Base-by-base conservation (phyloP, 139 green algal genomes). In the Chlorella vulgaris region DNA sequence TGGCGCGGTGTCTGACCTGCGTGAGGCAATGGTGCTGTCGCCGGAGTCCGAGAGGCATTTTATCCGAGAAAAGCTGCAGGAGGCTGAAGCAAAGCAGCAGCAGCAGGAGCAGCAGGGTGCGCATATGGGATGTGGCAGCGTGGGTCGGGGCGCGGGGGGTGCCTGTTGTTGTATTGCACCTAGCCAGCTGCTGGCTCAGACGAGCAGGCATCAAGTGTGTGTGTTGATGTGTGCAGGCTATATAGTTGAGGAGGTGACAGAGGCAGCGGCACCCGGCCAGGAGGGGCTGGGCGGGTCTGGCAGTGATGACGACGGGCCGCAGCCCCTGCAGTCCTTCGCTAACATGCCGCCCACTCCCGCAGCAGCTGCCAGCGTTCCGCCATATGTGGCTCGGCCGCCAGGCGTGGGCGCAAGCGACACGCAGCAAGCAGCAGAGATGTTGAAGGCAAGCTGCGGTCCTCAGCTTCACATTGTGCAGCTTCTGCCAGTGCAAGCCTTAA, bases 61-160 rank as follows among this genome's bases (percentile, higher is more conserved):
- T 2, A 82, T 89, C 51, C 4, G 51, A 7, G 85, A 70, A 29
- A 89, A 89, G 69, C 63, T 89, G 28, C 24, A 39, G 6, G 67
- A 76, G 42, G 84, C 84, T 2, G 58, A 74, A 69, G 47, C n/a
- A n/a, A n/a, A 86, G 76, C 47, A 55, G 65, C 22, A 63, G 74
- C 47, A 38, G 65, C 76, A 86, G 24, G 38, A 28, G 24, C 8
- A 28, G 24, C 60, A 51, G 43, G 84, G 61, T 70, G 58, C 29
- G 47, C 47, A 58, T 10, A 58, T 58, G 47, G 47, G n/a, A n/a
- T 4, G 70, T 21, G 19, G 68, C 6, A 1, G 68, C 40, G 6
- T 7, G 18, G 38, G 47, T 55, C 4, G 33, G 65, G 35, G 65
- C 7, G 3, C 38, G 26, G 33, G 24, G 31, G 63, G 63, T 26